Evolutionary conservation across 495 filamentous ascomycete species (phyloP).

Genomic region (Neurospora hispaniola): DNA sequence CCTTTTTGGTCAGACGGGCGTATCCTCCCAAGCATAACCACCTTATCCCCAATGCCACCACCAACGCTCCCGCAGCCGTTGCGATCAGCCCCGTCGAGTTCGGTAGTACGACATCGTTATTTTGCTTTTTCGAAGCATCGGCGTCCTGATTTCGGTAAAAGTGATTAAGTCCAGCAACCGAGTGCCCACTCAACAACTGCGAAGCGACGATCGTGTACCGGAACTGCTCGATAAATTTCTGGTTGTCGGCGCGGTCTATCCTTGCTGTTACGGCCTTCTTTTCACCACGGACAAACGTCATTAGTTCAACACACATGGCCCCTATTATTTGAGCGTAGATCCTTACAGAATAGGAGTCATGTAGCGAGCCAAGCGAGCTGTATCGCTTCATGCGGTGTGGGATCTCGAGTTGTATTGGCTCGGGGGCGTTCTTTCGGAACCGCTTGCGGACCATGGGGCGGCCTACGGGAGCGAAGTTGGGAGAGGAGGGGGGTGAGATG

Average conservation of each 20-base stretch:
- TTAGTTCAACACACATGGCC: neutral
- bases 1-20: slow-evolving; percentile 36
- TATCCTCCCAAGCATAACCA: slow-evolving; percentile 47
- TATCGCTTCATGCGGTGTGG: slow-evolving; percentile 25
- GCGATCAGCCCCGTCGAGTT: slow-evolving; percentile 33
- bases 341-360: slow-evolving; percentile 24
- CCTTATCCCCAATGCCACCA: slow-evolving; percentile 59
- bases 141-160: slow-evolving; percentile 7
- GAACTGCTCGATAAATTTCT: slow-evolving; percentile 86
- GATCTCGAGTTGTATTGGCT: slow-evolving; percentile 46
- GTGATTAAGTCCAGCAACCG: slow-evolving; percentile 18
- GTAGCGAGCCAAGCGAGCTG: slow-evolving; percentile 28
- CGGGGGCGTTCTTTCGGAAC: slow-evolving; percentile 55
- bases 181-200: slow-evolving; percentile 69
- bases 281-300: slow-evolving; percentile 2
- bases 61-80: slow-evolving; percentile 50
- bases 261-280: slow-evolving; percentile 55
- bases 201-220: slow-evolving; percentile 93
- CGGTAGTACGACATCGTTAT: slow-evolving; percentile 2
- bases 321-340: neutral
- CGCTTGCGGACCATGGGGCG: slow-evolving; percentile 54
- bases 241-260: slow-evolving; percentile 71
- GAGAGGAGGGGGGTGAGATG: slow-evolving; percentile 35
- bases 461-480: slow-evolving; percentile 65
- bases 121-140: neutral